Conservation (phyloP, 257 asterid species). For the Solanum piurae region DNA sequence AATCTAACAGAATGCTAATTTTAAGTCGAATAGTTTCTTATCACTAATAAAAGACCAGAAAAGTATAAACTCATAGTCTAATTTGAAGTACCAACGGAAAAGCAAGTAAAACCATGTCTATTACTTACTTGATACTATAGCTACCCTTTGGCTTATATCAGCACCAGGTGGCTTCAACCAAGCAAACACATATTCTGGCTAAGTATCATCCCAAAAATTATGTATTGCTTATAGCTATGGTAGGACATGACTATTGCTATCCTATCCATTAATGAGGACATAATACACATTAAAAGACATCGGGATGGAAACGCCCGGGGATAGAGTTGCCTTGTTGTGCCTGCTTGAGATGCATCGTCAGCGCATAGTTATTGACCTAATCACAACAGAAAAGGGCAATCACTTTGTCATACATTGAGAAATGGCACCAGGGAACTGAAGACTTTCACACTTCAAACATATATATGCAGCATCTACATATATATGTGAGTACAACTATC, state of each 20-base stretch:
- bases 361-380: slow-evolving; percentile 67
- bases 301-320: slow-evolving; percentile 80
- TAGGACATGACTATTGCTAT: background rate
- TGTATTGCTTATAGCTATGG: background rate
- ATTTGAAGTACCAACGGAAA: background rate
- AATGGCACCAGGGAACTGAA: background rate
- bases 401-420: background rate
- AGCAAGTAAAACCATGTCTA: background rate
- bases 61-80: background rate
- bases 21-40: background rate
- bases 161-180: background rate
- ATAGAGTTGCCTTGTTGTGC: slow-evolving; percentile 67
- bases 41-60: background rate
- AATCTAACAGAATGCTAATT: background rate
- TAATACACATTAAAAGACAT: slow-evolving; percentile 41
- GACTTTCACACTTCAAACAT: background rate
- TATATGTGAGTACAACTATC: background rate
- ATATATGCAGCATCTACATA: background rate
- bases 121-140: background rate
- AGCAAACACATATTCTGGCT: background rate
- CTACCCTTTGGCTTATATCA: background rate
- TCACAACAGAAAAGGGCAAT: background rate
- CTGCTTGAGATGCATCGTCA: slow-evolving; percentile 82
- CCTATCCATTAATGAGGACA: background rate
- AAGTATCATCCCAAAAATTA: background rate